Percentiles rank a stretch among this genome's conserved stretches.
phyloP scores from a whole-genome alignment of 805 yeast species.

The Pichia phayaonensis region DNA sequence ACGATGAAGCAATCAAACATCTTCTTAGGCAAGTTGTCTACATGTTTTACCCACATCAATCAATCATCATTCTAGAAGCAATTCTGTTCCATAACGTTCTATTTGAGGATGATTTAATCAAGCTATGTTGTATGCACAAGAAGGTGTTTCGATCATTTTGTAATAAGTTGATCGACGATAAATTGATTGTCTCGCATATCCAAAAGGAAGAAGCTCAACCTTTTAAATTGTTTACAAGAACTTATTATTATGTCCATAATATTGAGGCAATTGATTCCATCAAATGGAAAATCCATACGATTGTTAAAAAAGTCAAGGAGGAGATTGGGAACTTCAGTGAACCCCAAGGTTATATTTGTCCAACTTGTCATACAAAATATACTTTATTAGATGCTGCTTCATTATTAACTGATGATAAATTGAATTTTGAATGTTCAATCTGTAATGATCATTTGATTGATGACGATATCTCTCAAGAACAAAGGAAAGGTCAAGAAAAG shows the following conservation, averaged over 20 bases:
- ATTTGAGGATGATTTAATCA: constrained; percentile 85
- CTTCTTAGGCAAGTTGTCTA: constrained; percentile 74
- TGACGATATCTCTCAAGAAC: constrained; percentile 82
- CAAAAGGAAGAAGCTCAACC: constrained; percentile 66
- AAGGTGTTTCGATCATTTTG: constrained; percentile 82
- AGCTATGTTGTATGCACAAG: constrained; percentile 72
- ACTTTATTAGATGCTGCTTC: constrained; percentile 85
- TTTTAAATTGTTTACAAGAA: constrained; percentile 64
- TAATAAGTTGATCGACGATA: constrained; percentile 76
- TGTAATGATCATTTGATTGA: constrained; percentile 75
- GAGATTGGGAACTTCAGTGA: constrained; percentile 79
- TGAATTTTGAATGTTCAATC: constrained; percentile 75
- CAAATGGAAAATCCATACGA: constrained; percentile 91
- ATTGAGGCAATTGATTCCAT: constrained; percentile 93
- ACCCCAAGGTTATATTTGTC: constrained; percentile 92
- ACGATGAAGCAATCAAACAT: constrained; percentile 13
- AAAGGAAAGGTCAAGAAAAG: constrained; percentile 70
- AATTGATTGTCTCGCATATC: constrained; percentile 60
- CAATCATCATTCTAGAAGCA: constrained; percentile 81
- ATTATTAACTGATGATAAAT: constrained; percentile 67
- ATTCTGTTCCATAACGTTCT: constrained; percentile 79
- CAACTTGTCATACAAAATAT: constrained; percentile 73
- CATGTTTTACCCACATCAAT: constrained; percentile 81
- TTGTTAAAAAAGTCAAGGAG: constrained; percentile 70
- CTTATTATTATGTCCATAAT: constrained; percentile 71